Percentiles rank a stretch among this genome's conserved stretches.
These are phyloP conservation scores for Carallia brachiata DNA, from an alignment of 345 rosid genomes.

Conservation along the genomic window DNA sequence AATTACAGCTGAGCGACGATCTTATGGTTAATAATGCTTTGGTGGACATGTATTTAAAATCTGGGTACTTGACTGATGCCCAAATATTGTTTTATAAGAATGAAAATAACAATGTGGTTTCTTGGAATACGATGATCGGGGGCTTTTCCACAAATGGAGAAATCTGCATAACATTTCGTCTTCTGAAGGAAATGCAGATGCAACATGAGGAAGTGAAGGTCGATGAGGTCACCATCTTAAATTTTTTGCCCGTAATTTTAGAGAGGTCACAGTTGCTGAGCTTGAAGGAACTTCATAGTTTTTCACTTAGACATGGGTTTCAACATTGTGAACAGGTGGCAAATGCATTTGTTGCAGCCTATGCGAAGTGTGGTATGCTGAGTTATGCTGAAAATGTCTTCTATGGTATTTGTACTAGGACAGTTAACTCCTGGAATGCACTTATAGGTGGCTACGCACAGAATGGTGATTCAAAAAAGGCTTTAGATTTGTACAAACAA, in stretches of 20 bases:
- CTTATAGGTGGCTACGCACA: slow-evolving; percentile 52
- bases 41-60: slow-evolving; percentile 61
- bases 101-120: slow-evolving; percentile 48
- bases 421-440: slow-evolving; percentile 71
- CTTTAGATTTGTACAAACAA: slow-evolving; percentile 39
- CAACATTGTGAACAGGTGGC: slow-evolving; percentile 43
- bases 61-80: slow-evolving; percentile 48
- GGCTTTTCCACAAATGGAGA: slow-evolving; percentile 45
- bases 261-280: slow-evolving; percentile 32
- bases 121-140: slow-evolving; percentile 61
- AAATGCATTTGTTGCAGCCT: slow-evolving; percentile 56
- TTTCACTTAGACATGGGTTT: slow-evolving; percentile 46
- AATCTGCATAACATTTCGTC: slow-evolving; percentile 31
- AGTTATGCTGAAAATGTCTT: slow-evolving; percentile 43
- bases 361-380: slow-evolving; percentile 45
- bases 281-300: slow-evolving; percentile 68
- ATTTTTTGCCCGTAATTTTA: slow-evolving; percentile 42
- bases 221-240: slow-evolving; percentile 52
- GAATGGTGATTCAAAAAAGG: slow-evolving; percentile 47
- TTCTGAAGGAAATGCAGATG: slow-evolving; percentile 46
- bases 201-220: slow-evolving; percentile 27
- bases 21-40: slow-evolving; percentile 54
- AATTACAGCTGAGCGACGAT: slow-evolving; percentile 45
- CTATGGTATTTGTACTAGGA: slow-evolving; percentile 36
- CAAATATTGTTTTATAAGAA: slow-evolving; percentile 39